Evolutionary conservation across 257 asterid species (phyloP), one percentile per base, ranked within the genome.

Genomic region (Agastache rugosa): DNA sequence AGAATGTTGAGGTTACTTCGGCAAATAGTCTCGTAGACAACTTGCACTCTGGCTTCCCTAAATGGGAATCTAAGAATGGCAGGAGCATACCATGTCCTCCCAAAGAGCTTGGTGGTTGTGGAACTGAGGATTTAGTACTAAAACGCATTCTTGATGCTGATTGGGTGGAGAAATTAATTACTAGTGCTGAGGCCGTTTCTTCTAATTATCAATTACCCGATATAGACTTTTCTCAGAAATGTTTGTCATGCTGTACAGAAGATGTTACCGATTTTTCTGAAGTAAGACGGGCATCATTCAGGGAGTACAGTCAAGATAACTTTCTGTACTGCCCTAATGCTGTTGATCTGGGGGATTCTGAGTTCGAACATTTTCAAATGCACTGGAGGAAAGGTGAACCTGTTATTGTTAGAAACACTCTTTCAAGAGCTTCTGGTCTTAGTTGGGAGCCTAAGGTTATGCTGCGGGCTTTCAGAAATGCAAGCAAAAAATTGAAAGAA

Each of bases 401-500:
- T n/a, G 90, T 91, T 47, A 72, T 91, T 72, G 92, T 91, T 69
- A 82, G 87, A 77, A 83, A 89, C 66, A 79, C 82, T 3, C 75
- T 84, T 59, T 82, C 77, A 25, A 75, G 41, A 81, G 87, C 88
- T 50, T 82, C 91, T 31, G 97, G 94, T 74, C 96, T 91, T 76
- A 91, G 97, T 80, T 91, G 97, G 97, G 97, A 89, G 81, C 97
- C 97, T 20, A 83, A 79, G 85, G 97, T 91, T 78, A 89, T 91
- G 96, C 79, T 91, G 86, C 85, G 94, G 82, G 97, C 97, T 74
- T 86, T 91, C 77, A 91, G 85, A 78, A 80, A 35, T 37, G 97
- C 91, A 11, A 86, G 85, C 67, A 85, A 73, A 80, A 88, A 83
- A 71, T 50, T 87, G 61, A 82, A 82, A 22, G 85, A 85, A 34